These are phyloP conservation scores for Maudiozyma pseudohumilis DNA, from an alignment of 805 yeast species.

Conservation along the genomic window DNA sequence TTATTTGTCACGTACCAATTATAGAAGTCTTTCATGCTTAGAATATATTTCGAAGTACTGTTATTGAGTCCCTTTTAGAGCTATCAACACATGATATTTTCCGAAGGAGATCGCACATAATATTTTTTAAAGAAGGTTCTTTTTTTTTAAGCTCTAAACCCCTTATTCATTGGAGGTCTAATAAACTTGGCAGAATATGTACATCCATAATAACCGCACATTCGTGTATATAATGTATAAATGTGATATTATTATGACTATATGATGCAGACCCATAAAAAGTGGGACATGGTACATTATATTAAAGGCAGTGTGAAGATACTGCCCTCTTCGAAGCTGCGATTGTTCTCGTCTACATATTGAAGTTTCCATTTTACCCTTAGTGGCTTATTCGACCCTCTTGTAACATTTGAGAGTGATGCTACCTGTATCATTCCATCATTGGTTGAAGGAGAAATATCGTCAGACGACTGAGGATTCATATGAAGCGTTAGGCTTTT, in stretches of 20 bases:
- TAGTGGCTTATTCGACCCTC: conserved; percentile 31
- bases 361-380: conserved; percentile 69
- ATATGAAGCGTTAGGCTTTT: conserved; percentile 45
- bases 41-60: not conserved
- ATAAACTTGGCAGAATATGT: too few relatives aligned
- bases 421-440: conserved; percentile 43
- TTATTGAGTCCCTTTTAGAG: not conserved
- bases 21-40: not conserved
- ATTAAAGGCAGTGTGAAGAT: conserved; percentile 31
- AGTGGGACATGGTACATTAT: conserved; percentile 4
- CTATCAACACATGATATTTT: too few relatives aligned
- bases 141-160: not conserved
- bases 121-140: too few relatives aligned
- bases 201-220: too few relatives aligned
- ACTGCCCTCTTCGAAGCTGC: conserved; percentile 43
- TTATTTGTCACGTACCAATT: not conserved
- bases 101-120: too few relatives aligned
- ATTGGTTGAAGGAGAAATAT: conserved; percentile 37
- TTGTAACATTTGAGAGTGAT: conserved; percentile 24
- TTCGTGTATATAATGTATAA: too few relatives aligned
- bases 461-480: conserved; percentile 48
- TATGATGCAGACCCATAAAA: not conserved
- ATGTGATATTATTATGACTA: not conserved
- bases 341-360: conserved; percentile 39
- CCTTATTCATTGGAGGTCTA: not conserved